These are phyloP conservation scores for Fusarium oxysporum DNA, from an alignment of 2,329 filamentous ascomycete species.

Conservation along the genomic window DNA sequence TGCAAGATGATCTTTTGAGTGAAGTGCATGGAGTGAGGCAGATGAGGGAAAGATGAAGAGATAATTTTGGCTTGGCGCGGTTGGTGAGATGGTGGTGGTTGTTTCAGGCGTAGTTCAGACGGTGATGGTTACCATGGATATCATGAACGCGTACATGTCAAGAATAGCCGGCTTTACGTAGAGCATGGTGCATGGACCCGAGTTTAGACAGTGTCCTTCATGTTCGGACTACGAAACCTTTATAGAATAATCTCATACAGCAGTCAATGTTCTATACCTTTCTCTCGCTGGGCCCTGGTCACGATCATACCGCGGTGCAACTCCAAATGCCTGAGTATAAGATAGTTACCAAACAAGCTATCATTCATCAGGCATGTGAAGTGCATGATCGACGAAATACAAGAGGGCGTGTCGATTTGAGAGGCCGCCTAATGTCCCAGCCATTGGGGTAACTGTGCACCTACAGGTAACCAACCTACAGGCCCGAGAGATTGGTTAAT, in stretches of 20 bases:
- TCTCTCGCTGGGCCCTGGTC: fast-evolving
- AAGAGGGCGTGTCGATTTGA: constrained; percentile 31
- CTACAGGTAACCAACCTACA: not conserved
- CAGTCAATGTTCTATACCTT: not conserved
- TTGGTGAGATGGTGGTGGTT: not conserved
- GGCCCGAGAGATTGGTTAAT: constrained; percentile 7
- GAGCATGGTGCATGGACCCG: not conserved
- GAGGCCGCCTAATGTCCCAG: constrained; percentile 7
- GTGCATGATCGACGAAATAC: constrained; percentile 36
- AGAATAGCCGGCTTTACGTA: constrained; percentile 11
- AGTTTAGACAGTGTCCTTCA: not conserved
- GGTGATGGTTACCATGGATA: not conserved
- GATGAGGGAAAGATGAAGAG: not conserved
- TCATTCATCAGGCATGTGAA: constrained; percentile 17
- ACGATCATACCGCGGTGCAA: not conserved
- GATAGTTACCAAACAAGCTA: not conserved
- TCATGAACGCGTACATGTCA: not conserved
- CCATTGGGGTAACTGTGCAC: constrained; percentile 7
- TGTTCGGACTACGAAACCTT: not conserved
- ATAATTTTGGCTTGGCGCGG: constrained; percentile 1
- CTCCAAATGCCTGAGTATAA: not conserved
- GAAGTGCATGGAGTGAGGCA: not conserved
- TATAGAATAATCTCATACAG: not conserved
- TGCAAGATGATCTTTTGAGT: constrained; percentile 1
- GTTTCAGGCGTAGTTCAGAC: not conserved